Conservation (phyloP, 1,284 basidiomycete genomes). For the Mycosarcoma mackinlayi region DNA sequence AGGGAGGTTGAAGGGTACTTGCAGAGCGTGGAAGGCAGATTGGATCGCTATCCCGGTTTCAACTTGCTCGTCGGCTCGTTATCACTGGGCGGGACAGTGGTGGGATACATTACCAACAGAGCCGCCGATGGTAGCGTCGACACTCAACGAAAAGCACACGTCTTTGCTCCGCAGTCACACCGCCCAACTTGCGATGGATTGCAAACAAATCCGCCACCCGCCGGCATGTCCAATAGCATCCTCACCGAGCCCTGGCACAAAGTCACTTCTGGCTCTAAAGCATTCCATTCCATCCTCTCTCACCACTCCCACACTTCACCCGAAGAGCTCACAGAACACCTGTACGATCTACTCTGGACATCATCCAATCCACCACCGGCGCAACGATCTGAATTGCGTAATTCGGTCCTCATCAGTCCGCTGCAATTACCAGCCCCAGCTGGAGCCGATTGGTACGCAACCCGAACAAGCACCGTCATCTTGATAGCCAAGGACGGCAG, state of each 20-base stretch:
- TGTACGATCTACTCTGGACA: constrained; percentile 42
- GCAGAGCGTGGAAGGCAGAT: background rate
- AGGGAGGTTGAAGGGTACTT: constrained; percentile 20
- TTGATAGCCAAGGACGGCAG: constrained; percentile 21
- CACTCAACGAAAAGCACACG: constrained; percentile 1
- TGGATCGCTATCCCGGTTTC: constrained; percentile 52
- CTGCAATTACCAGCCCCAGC: constrained; percentile 8
- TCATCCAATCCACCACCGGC: constrained; percentile 13
- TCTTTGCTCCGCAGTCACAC: constrained; percentile 9
- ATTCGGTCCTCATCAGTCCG: constrained; percentile 45
- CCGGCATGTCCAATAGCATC: constrained; percentile 40
- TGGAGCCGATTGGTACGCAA: constrained; percentile 45
- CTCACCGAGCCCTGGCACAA: constrained; percentile 41
- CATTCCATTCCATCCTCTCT: constrained; percentile 11
- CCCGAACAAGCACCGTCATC: constrained; percentile 46
- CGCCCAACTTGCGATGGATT: too few relatives aligned
- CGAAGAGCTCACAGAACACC: constrained; percentile 15
- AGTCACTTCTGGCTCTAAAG: constrained; percentile 16
- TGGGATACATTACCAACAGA: constrained; percentile 44
- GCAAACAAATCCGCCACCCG: background rate
- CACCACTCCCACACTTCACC: background rate
- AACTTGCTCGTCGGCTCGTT: constrained; percentile 49
- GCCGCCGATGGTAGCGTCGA: constrained; percentile 12
- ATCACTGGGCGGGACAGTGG: background rate
- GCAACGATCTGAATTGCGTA: constrained; percentile 23